Evolutionary conservation across 352 stramenopile species (phyloP).

Genomic region (Pilasporangium apinafurcum): DNA sequence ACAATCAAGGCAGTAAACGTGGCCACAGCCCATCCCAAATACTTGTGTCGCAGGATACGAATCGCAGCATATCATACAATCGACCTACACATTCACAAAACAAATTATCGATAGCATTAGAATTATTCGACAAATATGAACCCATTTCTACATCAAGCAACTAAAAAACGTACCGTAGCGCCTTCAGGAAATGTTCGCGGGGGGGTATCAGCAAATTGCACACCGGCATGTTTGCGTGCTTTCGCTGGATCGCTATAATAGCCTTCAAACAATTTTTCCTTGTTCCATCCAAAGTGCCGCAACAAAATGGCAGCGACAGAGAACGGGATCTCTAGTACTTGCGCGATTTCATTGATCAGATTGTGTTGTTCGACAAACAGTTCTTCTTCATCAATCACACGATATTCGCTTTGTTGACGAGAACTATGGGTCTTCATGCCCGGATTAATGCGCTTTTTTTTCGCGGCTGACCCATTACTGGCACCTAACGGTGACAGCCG

Average conservation of each 20-base stretch:
- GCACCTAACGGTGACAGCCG: constrained; percentile 28
- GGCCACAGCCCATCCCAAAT: constrained; percentile 94
- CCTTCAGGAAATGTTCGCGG: constrained; percentile 26
- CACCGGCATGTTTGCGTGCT: constrained; percentile 42
- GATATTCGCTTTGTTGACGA: constrained; percentile 46
- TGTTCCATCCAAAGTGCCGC: constrained; percentile 85
- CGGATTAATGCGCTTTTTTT: constrained; percentile 66
- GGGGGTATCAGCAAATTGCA: constrained; percentile 44
- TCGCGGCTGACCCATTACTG: constrained; percentile 31
- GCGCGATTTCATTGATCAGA: constrained; percentile 65
- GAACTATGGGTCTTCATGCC: constrained; percentile 16
- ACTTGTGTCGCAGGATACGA: constrained; percentile 64
- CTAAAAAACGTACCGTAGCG: constrained; percentile 23
- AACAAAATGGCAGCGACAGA: constrained; percentile 68
- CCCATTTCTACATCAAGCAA: too few species aligned
- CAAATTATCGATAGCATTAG: background rate
- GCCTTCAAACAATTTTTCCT: constrained; percentile 85
- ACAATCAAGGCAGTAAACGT: constrained; percentile 94
- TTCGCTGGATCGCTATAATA: constrained; percentile 74
- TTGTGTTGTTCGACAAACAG: constrained; percentile 59
- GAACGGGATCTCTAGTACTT: constrained; percentile 65
- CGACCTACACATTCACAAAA: constrained; percentile 22
- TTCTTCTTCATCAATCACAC: constrained; percentile 80
- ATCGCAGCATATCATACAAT: constrained; percentile 95
- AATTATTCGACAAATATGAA: too few species aligned